Conservation (phyloP, 805 yeast genomes). For the Wickerhamiella vanderwaltii region DNA sequence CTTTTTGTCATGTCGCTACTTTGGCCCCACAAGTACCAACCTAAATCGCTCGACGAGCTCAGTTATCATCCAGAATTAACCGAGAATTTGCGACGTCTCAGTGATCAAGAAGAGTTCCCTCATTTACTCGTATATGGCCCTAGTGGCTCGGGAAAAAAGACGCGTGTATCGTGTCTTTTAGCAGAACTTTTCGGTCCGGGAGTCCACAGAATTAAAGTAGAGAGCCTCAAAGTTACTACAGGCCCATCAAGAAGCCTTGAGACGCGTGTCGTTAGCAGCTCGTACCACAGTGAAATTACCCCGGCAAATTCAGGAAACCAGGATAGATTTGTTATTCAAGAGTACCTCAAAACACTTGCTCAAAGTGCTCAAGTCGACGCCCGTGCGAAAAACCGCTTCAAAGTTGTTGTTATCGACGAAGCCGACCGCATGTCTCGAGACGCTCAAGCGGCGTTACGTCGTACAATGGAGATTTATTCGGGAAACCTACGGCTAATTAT, state of each 20-base stretch:
- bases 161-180: conserved; percentile 71
- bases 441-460: conserved; percentile 83
- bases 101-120: conserved; percentile 76
- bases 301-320: conserved; percentile 95
- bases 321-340: conserved; percentile 91
- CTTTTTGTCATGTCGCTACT: conserved; percentile 44
- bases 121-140: conserved; percentile 91
- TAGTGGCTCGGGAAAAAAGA: conserved; percentile 93
- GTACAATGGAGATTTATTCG: conserved; percentile 60
- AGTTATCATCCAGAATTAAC: conserved; percentile 60
- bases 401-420: conserved; percentile 83
- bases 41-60: conserved; percentile 49
- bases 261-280: conserved; percentile 83
- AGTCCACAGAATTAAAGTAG: conserved; percentile 77
- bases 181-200: conserved; percentile 72
- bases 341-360: conserved; percentile 83
- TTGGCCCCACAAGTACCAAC: conserved; percentile 95
- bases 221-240: conserved; percentile 72
- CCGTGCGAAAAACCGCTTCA: conserved; percentile 38
- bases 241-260: conserved; percentile 64
- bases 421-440: conserved; percentile 92
- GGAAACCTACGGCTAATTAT: conserved; percentile 71
- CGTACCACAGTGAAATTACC: conserved; percentile 85
- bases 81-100: conserved; percentile 46
- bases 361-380: conserved; percentile 93